phyloP scores from a whole-genome alignment of 2,329 filamentous ascomycete species.

The Trichoderma endophyticum region DNA sequence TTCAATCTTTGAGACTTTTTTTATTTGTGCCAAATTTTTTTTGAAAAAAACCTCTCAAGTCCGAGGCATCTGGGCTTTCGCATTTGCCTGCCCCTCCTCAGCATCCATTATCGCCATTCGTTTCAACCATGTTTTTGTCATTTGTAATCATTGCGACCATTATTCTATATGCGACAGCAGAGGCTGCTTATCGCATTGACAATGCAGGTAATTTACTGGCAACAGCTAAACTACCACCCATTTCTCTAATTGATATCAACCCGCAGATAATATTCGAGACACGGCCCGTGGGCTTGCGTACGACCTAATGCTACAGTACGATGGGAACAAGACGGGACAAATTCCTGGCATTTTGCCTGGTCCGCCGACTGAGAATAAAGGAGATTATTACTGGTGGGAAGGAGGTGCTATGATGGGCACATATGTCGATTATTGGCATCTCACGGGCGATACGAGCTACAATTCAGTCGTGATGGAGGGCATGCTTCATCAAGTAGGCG shows the following conservation, averaged over 20 bases:
- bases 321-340: conserved; percentile 48
- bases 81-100: not conserved
- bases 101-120: not conserved
- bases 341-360: conserved; percentile 57
- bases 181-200: not conserved
- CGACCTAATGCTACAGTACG: conserved; percentile 51
- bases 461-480: conserved; percentile 57
- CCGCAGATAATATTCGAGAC: conserved; percentile 43
- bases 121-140: not conserved
- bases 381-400: conserved; percentile 73
- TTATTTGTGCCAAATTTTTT: not conserved
- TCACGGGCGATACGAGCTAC: conserved; percentile 62
- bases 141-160: not conserved
- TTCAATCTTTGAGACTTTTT: not conserved
- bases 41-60: not conserved
- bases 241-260: not conserved
- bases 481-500: conserved; percentile 58
- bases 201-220: not conserved
- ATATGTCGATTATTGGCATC: conserved; percentile 67
- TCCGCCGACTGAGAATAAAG: conserved; percentile 44
- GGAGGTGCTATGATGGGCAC: conserved; percentile 66
- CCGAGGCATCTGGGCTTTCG: too few relatives aligned
- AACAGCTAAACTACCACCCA: fast-evolving
- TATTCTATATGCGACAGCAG: not conserved
- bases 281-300: conserved; percentile 47